Evolutionary conservation across 768 basidiomycete species (phyloP).

Genomic region (Lactarius hengduanensis): DNA sequence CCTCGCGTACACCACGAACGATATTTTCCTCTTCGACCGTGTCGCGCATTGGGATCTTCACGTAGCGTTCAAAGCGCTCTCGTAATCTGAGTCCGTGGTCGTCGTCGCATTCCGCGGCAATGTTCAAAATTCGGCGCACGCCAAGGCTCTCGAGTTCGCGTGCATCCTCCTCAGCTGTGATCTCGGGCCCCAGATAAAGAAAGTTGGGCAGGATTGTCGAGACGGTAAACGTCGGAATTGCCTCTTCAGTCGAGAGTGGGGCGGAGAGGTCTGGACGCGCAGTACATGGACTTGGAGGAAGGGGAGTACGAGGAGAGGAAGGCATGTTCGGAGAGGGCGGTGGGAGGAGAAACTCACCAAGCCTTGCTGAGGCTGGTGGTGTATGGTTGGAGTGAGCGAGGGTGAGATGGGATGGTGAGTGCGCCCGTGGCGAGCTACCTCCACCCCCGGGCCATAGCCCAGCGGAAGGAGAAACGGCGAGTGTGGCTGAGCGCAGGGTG

Average conservation of each 20-base stretch:
- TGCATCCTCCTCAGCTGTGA: conserved; percentile 71
- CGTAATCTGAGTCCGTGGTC: conserved; percentile 69
- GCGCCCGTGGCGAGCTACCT: conserved; percentile 33
- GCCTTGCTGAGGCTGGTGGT: conserved; percentile 52
- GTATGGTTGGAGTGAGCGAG: conserved; percentile 60
- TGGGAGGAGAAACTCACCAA: conserved; percentile 39
- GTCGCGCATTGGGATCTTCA: conserved; percentile 90
- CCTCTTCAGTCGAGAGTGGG: conserved; percentile 59
- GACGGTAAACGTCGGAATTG: conserved; percentile 69
- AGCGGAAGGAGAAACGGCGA: conserved; percentile 49
- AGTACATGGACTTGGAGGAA: conserved; percentile 59
- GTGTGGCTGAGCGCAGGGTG: conserved; percentile 59
- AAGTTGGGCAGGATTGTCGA: conserved; percentile 91
- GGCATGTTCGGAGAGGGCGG: conserved; percentile 35
- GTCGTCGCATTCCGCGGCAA: conserved; percentile 88
- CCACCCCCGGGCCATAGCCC: conserved; percentile 20
- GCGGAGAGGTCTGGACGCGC: conserved; percentile 61
- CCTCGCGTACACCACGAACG: conserved; percentile 73
- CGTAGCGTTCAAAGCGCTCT: conserved; percentile 78
- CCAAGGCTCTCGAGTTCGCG: conserved; percentile 70
- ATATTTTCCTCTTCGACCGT: conserved; percentile 94
- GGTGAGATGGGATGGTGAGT: conserved; percentile 60
- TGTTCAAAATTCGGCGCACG: conserved; percentile 85
- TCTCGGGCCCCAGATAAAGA: conserved; percentile 88
- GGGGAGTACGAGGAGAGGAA: conserved; percentile 40